phyloP scores from a whole-genome alignment of 192 early-diverging fungal species.

The Paraglomus brasilianum region DNA sequence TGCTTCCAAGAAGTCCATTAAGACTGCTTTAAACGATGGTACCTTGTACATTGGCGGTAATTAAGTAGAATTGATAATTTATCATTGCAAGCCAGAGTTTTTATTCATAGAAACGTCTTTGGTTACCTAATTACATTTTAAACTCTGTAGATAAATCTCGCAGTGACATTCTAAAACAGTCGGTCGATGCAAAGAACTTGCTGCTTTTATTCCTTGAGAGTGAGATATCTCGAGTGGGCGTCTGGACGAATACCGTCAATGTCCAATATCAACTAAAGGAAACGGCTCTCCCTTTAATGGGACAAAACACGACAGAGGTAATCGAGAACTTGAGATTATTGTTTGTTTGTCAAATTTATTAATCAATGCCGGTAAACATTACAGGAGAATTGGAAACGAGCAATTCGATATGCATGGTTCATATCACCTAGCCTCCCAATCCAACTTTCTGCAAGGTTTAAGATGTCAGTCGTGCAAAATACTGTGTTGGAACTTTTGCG shows the following conservation, averaged over 20 bases:
- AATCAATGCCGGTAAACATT: slow-evolving; percentile 4
- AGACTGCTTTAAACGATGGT: slow-evolving; percentile 34
- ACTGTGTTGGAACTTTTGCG: slow-evolving; percentile 66
- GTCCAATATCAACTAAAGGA: slow-evolving; percentile 26
- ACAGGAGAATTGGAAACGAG: slow-evolving; percentile 70
- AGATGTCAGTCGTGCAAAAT: slow-evolving; percentile 61
- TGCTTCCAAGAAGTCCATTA: slow-evolving; percentile 35
- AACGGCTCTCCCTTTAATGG: slow-evolving; percentile 8
- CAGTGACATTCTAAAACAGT: slow-evolving; percentile 53
- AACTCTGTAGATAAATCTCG: slow-evolving; percentile 46
- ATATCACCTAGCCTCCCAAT: slow-evolving; percentile 81
- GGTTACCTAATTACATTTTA: slow-evolving; percentile 26
- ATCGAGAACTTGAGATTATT: neutral
- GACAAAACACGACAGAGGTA: slow-evolving; percentile 44
- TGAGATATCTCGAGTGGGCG: slow-evolving; percentile 78
- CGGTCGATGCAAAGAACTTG: slow-evolving; percentile 55
- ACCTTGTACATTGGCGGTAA: slow-evolving; percentile 38
- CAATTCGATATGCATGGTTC: slow-evolving; percentile 81
- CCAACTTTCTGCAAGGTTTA: slow-evolving; percentile 73
- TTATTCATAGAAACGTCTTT: no score
- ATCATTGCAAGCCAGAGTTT: no score
- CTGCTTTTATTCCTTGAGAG: slow-evolving; percentile 85
- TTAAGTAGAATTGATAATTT: neutral
- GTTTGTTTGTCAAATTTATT: neutral
- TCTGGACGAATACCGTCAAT: slow-evolving; percentile 82